Conservation (phyloP, 2,329 filamentous ascomycete species). For the Lachnellula hyalina region DNA sequence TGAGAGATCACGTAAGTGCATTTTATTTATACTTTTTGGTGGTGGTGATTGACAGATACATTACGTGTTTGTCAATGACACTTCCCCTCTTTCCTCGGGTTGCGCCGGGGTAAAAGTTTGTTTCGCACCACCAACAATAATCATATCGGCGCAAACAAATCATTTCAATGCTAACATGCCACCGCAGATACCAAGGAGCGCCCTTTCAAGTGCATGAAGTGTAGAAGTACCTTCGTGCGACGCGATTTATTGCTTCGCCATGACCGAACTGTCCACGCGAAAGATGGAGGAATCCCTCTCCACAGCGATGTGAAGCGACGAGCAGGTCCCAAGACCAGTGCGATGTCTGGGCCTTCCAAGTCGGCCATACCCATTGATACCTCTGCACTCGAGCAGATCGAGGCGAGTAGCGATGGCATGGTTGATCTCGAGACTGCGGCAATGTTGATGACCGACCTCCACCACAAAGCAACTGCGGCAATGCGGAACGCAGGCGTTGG, state of each 20-base stretch:
- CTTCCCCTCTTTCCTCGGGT: conserved; percentile 20
- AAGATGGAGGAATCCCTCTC: conserved; percentile 89
- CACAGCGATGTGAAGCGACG: conserved; percentile 92
- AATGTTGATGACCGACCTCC: conserved; percentile 97
- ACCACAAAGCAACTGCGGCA: conserved; percentile 84
- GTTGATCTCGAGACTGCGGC: conserved; percentile 96
- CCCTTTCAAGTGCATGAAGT: conserved; percentile 98
- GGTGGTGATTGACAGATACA: not conserved
- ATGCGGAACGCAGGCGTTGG: conserved; percentile 51
- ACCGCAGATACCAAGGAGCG: conserved; percentile 89
- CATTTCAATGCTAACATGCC: conserved; percentile 11
- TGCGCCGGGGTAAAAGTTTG: conserved; percentile 13
- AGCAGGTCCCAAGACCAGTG: conserved; percentile 61
- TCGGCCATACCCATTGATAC: conserved; percentile 76
- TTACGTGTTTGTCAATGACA: not conserved
- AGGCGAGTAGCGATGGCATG: conserved; percentile 81
- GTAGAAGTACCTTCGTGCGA: conserved; percentile 95
- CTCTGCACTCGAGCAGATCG: conserved; percentile 84
- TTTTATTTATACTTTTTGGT: conserved; percentile 7
- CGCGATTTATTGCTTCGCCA: conserved; percentile 94
- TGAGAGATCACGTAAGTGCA: conserved; percentile 90
- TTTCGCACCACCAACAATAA: conserved; percentile 1
- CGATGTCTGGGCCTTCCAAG: conserved; percentile 64
- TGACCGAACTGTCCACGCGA: conserved; percentile 96
- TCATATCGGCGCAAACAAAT: conserved; percentile 1